phyloP scores from a whole-genome alignment of 2,329 filamentous ascomycete species.

The Trichoderma lentiforme region DNA sequence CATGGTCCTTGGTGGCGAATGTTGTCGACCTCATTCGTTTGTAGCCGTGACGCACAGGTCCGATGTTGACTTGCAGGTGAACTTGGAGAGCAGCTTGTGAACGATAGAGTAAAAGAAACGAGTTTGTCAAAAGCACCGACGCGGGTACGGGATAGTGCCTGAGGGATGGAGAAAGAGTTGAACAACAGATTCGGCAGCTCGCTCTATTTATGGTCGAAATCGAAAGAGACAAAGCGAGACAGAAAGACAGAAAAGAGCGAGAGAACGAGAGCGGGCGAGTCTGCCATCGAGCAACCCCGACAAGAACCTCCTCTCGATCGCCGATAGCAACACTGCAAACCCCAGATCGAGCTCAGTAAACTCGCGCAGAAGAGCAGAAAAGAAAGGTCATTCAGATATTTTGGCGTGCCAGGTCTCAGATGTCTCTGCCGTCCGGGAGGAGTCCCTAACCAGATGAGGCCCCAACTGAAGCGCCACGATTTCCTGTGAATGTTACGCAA shows the following conservation, averaged over 20 bases:
- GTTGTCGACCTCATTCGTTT: background rate
- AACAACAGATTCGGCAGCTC: background rate
- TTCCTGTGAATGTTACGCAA: background rate
- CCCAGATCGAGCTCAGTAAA: background rate
- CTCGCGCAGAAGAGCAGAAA: background rate
- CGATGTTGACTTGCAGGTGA: background rate
- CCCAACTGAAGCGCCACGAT: background rate
- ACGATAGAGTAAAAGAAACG: background rate
- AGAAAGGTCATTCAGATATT: background rate
- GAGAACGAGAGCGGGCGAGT: background rate
- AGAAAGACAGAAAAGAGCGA: background rate
- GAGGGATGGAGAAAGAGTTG: background rate
- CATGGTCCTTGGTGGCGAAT: background rate
- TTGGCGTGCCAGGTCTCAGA: background rate
- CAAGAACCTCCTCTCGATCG: background rate
- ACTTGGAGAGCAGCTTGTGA: background rate
- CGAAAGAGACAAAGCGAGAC: background rate
- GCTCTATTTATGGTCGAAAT: background rate
- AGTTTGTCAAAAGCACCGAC: background rate
- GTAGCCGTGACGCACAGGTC: background rate
- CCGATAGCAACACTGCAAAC: background rate
- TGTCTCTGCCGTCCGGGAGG: background rate
- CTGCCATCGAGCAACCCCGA: background rate
- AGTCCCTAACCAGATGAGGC: background rate
- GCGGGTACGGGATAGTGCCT: background rate